Percentiles rank a stretch among this genome's conserved stretches.
Conservation (phyloP, 495 filamentous ascomycete genomes). For the Neurospora pannonica region DNA sequence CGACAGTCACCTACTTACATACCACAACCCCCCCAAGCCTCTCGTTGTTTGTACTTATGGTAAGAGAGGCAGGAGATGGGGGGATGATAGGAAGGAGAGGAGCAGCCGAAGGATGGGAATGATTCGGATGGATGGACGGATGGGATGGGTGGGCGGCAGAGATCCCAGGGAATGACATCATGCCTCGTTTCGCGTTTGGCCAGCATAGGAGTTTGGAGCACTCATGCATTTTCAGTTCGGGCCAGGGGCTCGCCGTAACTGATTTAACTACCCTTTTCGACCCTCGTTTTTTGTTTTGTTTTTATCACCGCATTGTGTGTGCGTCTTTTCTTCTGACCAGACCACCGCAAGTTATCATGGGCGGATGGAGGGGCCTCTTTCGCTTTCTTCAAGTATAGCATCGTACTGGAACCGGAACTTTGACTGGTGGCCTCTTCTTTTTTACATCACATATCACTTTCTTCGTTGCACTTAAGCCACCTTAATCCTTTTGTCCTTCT, state of each 20-base stretch:
- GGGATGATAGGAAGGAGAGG: background rate
- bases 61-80: background rate
- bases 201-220: conserved; percentile 22
- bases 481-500: background rate
- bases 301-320: background rate
- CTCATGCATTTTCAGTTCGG: conserved; percentile 3
- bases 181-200: conserved; percentile 8
- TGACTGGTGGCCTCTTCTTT: background rate
- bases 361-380: background rate
- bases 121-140: background rate
- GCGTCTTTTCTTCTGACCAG: background rate
- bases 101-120: background rate
- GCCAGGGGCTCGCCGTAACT: background rate
- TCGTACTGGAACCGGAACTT: background rate
- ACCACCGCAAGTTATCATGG: background rate
- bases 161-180: conserved; percentile 1
- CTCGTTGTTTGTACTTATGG: background rate
- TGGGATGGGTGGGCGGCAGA: background rate
- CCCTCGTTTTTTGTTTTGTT: conserved; percentile 1
- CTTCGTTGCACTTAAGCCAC: background rate
- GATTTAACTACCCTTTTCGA: conserved; percentile 1
- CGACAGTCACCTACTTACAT: background rate
- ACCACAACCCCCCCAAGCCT: background rate
- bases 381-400: background rate
- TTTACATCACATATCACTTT: background rate